phyloP scores from a whole-genome alignment of 2,329 filamentous ascomycete genomes.

The Epichloe glyceriae region DNA sequence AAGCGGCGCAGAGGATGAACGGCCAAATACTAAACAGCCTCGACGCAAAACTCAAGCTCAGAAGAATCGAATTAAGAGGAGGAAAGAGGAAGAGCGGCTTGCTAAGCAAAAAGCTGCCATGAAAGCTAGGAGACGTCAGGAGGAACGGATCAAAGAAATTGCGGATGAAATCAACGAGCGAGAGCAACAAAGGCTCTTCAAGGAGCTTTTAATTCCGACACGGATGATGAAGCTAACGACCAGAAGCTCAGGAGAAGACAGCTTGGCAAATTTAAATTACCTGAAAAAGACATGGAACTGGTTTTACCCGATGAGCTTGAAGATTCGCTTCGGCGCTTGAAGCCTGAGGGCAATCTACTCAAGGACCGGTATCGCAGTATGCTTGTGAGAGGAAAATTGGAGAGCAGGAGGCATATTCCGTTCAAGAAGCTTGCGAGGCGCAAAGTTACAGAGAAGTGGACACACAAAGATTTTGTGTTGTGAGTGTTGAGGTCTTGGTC shows the following conservation, averaged over 20 bases:
- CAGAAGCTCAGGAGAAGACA: constrained; percentile 54
- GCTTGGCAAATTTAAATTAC: constrained; percentile 61
- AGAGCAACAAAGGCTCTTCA: constrained; percentile 35
- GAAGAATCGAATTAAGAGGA: constrained; percentile 74
- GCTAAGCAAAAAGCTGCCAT: constrained; percentile 64
- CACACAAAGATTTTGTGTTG: constrained; percentile 73
- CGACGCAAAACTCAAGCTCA: constrained; percentile 77
- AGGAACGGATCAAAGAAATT: constrained; percentile 58
- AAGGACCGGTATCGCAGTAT: constrained; percentile 86
- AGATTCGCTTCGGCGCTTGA: constrained; percentile 67
- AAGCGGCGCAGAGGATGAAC: constrained; percentile 61
- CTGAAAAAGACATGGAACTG: constrained; percentile 68
- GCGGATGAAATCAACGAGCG: constrained; percentile 47
- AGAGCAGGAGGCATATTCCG: constrained; percentile 63
- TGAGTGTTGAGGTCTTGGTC: neutral
- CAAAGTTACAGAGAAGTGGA: constrained; percentile 89
- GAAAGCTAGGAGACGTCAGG: constrained; percentile 60
- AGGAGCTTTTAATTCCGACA: constrained; percentile 30
- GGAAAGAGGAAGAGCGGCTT: constrained; percentile 74
- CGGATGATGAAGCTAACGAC: constrained; percentile 46
- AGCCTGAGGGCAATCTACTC: constrained; percentile 90
- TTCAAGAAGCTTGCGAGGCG: constrained; percentile 74
- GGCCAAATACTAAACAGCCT: constrained; percentile 52
- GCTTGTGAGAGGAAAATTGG: constrained; percentile 78
- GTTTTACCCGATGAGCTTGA: constrained; percentile 73